These are phyloP conservation scores for Eimeria sp. DNA, from an alignment of 169 alveolate genomes.

Conservation along the genomic window DNA sequence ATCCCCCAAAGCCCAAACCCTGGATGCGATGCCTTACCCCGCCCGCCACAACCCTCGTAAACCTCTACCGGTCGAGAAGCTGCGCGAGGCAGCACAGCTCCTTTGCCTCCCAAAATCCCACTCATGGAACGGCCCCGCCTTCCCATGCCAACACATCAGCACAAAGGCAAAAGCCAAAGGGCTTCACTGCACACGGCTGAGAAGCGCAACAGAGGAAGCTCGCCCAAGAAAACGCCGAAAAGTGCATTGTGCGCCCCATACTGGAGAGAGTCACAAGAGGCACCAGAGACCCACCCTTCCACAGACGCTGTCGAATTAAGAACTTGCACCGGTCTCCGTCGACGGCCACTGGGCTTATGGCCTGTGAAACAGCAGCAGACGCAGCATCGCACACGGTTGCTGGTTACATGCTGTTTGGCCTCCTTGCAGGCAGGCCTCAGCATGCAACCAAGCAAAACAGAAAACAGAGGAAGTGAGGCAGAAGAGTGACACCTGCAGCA, in stretches of 20 bases:
- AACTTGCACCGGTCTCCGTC: slow-evolving; percentile 94
- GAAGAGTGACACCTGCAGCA: background rate
- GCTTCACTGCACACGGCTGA: background rate
- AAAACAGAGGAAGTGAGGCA: background rate
- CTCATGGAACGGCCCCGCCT: background rate
- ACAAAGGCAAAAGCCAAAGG: background rate
- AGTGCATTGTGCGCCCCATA: background rate
- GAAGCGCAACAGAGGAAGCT: background rate
- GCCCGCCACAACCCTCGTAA: no score
- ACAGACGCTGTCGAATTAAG: slow-evolving; percentile 91
- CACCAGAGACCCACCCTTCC: slow-evolving; percentile 85
- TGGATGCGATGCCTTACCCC: background rate
- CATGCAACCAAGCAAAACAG: background rate
- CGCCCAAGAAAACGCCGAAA: no score
- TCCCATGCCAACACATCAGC: background rate
- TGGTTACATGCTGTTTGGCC: background rate
- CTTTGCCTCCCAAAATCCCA: background rate
- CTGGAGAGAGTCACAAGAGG: background rate
- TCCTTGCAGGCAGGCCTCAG: background rate
- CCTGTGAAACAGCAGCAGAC: slow-evolving; percentile 79
- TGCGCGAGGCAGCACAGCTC: background rate
- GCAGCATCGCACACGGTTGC: background rate
- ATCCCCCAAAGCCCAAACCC: background rate
- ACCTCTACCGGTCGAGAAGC: background rate
- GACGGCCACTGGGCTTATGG: slow-evolving; percentile 90